phyloP scores from a whole-genome alignment of 805 yeast genomes.

The Wickerhamomyces alni region DNA sequence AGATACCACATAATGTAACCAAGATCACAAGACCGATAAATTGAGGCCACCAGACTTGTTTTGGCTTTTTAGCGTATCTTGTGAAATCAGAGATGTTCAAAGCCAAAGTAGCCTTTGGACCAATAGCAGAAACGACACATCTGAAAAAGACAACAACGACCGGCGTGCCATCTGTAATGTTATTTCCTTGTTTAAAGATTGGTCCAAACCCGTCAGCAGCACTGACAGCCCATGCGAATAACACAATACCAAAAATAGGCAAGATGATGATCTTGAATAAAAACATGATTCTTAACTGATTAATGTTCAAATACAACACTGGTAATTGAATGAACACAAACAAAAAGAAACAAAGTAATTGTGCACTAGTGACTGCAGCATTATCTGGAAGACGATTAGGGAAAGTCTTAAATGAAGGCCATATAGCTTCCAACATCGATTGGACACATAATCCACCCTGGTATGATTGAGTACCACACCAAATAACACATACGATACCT shows the following conservation, averaged over 20 bases:
- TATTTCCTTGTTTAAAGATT: constrained; percentile 16
- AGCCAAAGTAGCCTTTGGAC: constrained; percentile 32
- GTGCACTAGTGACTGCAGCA: constrained; percentile 23
- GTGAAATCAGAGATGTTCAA: constrained; percentile 34
- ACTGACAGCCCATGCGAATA: constrained; percentile 27
- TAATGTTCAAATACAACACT: constrained; percentile 26
- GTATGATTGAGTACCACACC: constrained; percentile 74
- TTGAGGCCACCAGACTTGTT: constrained; percentile 26
- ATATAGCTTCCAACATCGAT: constrained; percentile 61
- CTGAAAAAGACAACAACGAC: constrained; percentile 19
- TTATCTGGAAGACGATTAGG: constrained; percentile 27
- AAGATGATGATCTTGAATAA: constrained; percentile 26
- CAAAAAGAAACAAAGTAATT: constrained; percentile 28
- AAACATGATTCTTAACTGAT: constrained; percentile 30
- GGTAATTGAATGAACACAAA: constrained; percentile 29
- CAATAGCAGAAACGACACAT: constrained; percentile 27
- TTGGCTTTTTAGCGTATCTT: constrained; percentile 28
- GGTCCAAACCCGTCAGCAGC: constrained; percentile 24
- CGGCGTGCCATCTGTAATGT: constrained; percentile 21
- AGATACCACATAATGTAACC: constrained; percentile 24
- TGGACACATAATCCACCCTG: constrained; percentile 71
- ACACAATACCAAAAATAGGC: constrained; percentile 26
- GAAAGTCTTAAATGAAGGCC: constrained; percentile 34
- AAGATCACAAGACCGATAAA: constrained; percentile 25
- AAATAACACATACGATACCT: constrained; percentile 31